Evolutionary conservation across 1,139 yeast genomes (phyloP).

Genomic region (Pichia sp.): DNA sequence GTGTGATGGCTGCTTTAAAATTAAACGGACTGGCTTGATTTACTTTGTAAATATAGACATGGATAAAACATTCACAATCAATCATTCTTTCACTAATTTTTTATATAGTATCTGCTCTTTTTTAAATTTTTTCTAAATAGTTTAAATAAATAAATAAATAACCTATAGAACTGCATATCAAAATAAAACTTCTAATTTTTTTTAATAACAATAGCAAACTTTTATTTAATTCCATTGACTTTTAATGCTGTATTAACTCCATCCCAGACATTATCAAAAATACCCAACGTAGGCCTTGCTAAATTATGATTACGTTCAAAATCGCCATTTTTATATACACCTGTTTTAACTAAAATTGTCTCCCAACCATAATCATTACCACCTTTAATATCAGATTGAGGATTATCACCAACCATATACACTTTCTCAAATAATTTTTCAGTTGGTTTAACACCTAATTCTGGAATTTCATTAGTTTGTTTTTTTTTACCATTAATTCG

Average conservation of each 20-base stretch:
- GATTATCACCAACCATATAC: constrained; percentile 96
- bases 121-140: neutral
- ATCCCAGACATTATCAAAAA: constrained; percentile 42
- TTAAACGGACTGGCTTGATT: constrained; percentile 21
- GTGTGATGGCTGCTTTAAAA: constrained; percentile 34
- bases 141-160: no score
- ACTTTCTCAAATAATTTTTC: constrained; percentile 46
- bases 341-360: constrained; percentile 75
- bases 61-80: no score
- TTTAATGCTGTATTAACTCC: constrained; percentile 37
- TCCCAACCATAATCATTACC: constrained; percentile 88
- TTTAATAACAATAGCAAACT: constrained; percentile 1
- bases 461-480: constrained; percentile 31
- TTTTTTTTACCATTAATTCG: constrained; percentile 22
- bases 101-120: no score
- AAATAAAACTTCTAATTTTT: neutral
- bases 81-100: no score
- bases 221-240: constrained; percentile 14
- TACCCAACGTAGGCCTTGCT: constrained; percentile 44
- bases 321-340: constrained; percentile 76
- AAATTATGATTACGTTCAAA: constrained; percentile 30
- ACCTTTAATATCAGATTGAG: constrained; percentile 85
- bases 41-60: no score
- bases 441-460: constrained; percentile 32
- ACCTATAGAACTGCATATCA: no score